Percentiles rank a stretch among this genome's conserved stretches.
phyloP scores from a whole-genome alignment of 2,329 filamentous ascomycete genomes.

The Diaporthe vaccinii region DNA sequence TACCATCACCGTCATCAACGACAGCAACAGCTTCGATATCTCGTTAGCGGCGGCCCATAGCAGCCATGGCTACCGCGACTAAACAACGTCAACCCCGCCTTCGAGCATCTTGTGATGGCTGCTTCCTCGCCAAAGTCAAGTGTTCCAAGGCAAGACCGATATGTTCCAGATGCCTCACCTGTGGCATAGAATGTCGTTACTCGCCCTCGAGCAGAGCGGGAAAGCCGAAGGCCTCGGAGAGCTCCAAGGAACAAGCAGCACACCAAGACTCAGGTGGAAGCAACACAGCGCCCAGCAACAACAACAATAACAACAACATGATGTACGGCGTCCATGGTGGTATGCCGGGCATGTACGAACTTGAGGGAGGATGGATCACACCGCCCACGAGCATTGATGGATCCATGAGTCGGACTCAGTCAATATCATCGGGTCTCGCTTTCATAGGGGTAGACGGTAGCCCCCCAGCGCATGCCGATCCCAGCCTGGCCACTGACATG shows the following conservation, averaged over 20 bases:
- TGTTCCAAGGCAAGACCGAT: conserved; percentile 67
- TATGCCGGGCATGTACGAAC: conserved; percentile 52
- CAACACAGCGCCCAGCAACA: conserved; percentile 45
- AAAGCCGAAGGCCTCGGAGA: conserved; percentile 60
- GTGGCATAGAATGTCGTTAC: conserved; percentile 64
- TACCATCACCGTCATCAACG: conserved; percentile 14
- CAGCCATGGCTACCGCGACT: conserved; percentile 43
- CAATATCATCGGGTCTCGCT: conserved; percentile 50
- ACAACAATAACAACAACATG: conserved; percentile 49
- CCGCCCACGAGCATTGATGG: conserved; percentile 53
- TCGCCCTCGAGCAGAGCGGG: conserved; percentile 66
- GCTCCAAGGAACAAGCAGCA: conserved; percentile 42
- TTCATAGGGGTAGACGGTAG: conserved; percentile 44
- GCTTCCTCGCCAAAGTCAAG: conserved; percentile 69
- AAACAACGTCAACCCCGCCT: conserved; percentile 58
- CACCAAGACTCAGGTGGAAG: conserved; percentile 44
- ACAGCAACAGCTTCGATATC: not conserved
- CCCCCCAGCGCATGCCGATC: conserved; percentile 42
- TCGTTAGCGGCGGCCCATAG: not conserved
- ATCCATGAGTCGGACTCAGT: conserved; percentile 51
- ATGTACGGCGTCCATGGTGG: conserved; percentile 47
- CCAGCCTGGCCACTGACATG: conserved; percentile 47
- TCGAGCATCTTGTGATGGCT: conserved; percentile 66
- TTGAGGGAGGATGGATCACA: conserved; percentile 56
- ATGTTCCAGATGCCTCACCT: conserved; percentile 64